A percentile compares a stretch with the other conserved stretches of the same genome.
phyloP scores from a whole-genome alignment of 257 asterid species.

The Haberlea rhodopensis region DNA sequence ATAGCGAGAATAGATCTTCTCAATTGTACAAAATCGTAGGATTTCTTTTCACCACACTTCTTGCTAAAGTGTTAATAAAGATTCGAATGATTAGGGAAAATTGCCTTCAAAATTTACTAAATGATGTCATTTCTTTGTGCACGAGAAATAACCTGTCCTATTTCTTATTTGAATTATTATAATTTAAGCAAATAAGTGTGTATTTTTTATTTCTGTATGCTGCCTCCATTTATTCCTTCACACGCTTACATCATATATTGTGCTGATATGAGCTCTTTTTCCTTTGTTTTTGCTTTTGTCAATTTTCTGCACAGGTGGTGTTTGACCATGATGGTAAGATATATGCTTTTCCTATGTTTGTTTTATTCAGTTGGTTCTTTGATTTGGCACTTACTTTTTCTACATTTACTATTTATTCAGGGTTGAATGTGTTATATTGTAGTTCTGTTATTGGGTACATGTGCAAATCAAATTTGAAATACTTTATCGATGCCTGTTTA shows the following conservation, averaged over 20 bases:
- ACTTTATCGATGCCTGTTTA: conserved; percentile 1
- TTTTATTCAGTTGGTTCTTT: conserved; percentile 17
- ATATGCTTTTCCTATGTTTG: conserved; percentile 18
- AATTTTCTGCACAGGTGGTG: conserved; percentile 61
- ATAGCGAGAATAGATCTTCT: neutral
- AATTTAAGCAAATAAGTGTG: neutral
- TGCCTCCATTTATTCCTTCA: conserved; percentile 12
- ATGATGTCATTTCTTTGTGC: neutral
- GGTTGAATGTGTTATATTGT: conserved; percentile 9
- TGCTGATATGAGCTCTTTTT: conserved; percentile 34
- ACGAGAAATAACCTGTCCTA: neutral
- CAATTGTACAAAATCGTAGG: conserved; percentile 7
- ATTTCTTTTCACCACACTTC: neutral
- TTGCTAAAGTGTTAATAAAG: neutral
- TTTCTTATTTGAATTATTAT: neutral
- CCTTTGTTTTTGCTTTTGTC: conserved; percentile 21
- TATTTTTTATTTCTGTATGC: conserved; percentile 5
- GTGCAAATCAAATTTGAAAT: conserved; percentile 18
- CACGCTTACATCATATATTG: conserved; percentile 15
- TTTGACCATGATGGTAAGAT: conserved; percentile 94
- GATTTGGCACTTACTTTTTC: conserved; percentile 20
- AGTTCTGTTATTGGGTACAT: conserved; percentile 9
- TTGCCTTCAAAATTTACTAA: conserved; percentile 7
- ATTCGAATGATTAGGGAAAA: neutral
- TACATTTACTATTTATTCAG: conserved; percentile 7